phyloP scores from a whole-genome alignment of 1,284 basidiomycete genomes.

The Phylloporus gajari region DNA sequence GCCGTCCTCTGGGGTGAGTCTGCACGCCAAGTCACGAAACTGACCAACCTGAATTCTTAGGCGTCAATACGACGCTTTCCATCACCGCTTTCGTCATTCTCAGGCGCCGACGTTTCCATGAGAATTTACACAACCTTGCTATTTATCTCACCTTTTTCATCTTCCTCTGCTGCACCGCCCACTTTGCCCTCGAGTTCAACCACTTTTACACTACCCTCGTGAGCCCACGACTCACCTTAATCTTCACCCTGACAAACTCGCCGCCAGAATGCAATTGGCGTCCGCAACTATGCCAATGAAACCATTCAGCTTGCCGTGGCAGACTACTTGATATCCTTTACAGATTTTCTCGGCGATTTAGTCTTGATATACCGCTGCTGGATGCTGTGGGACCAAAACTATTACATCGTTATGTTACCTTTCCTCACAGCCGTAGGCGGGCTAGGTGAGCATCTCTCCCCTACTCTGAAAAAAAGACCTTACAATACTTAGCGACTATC shows the following conservation, averaged over 20 bases:
- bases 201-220: conserved; percentile 49
- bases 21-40: not conserved
- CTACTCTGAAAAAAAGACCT: not conserved
- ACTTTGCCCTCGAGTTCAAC: conserved; percentile 52
- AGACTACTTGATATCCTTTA: conserved; percentile 49
- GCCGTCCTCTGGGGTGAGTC: conserved; percentile 45
- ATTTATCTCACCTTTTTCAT: conserved; percentile 41
- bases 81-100: conserved; percentile 39
- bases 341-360: conserved; percentile 50
- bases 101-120: conserved; percentile 12
- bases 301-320: conserved; percentile 42
- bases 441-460: conserved; percentile 40
- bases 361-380: conserved; percentile 54
- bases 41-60: conserved; percentile 31
- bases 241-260: not conserved
- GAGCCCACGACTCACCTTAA: conserved; percentile 8
- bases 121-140: conserved; percentile 33
- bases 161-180: conserved; percentile 48
- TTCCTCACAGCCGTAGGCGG: conserved; percentile 43
- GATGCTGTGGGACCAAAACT: conserved; percentile 47
- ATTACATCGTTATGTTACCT: conserved; percentile 46
- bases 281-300: conserved; percentile 43
- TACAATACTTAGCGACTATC: conserved; percentile 37
- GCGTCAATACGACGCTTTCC: conserved; percentile 40
- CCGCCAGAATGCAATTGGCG: conserved; percentile 32